These are phyloP conservation scores for Cutaneotrichosporon sp. DNA, from an alignment of 1,284 basidiomycete species.

Conservation along the genomic window DNA sequence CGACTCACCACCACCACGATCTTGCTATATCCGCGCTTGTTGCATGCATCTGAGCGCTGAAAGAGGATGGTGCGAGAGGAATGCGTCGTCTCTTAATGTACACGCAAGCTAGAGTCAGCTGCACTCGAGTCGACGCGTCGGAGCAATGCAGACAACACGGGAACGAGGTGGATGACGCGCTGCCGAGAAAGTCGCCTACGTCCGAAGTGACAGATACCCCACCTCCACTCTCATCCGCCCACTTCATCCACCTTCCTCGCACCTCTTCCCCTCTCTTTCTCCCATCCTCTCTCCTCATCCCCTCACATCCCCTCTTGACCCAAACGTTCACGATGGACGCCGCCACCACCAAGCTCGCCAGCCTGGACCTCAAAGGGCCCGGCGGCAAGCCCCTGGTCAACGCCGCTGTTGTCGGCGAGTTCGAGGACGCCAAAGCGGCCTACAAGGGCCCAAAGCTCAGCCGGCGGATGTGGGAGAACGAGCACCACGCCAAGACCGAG, in stretches of 20 bases:
- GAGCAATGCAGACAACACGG: too few relatives aligned
- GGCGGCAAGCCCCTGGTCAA: slow-evolving; percentile 10
- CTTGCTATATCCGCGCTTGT: background rate
- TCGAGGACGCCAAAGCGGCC: slow-evolving; percentile 9
- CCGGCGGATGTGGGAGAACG: slow-evolving; percentile 5
- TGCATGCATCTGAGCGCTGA: too few relatives aligned
- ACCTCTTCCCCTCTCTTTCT: background rate
- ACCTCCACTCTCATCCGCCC: background rate
- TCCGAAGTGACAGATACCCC: too few relatives aligned
- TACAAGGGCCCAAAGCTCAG: slow-evolving; percentile 19
- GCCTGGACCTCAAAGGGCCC: background rate
- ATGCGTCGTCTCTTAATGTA: too few relatives aligned
- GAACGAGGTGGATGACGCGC: background rate
- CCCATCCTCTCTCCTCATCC: background rate
- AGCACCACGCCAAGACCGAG: slow-evolving; percentile 9
- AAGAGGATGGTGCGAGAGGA: too few relatives aligned
- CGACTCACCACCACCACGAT: background rate
- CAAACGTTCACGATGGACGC: background rate
- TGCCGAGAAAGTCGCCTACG: background rate
- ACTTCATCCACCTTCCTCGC: background rate
- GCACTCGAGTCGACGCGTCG: too few relatives aligned
- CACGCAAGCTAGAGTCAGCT: too few relatives aligned
- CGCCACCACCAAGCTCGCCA: background rate
- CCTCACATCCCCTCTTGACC: too few relatives aligned
- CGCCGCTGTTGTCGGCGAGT: slow-evolving; percentile 14